Evolutionary conservation across 1,284 basidiomycete genomes (phyloP).

Genomic region (Lentinula novae-zelandiae): DNA sequence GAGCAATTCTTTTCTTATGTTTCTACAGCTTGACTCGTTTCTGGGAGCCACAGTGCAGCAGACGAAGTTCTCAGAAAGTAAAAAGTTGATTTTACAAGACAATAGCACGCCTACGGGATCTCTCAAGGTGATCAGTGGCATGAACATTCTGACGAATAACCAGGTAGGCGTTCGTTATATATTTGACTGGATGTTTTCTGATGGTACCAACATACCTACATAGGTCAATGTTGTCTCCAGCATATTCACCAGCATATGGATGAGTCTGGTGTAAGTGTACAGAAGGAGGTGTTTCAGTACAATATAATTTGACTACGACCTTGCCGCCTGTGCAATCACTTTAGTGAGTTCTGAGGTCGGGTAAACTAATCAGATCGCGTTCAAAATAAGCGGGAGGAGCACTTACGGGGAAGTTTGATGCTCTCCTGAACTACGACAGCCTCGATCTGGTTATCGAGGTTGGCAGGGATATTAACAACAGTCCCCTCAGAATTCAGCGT

Average conservation of each 20-base stretch:
- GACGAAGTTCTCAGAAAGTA: constrained; percentile 68
- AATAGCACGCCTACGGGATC: constrained; percentile 27
- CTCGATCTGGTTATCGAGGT: constrained; percentile 94
- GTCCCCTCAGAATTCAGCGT: constrained; percentile 54
- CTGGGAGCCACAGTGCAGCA: constrained; percentile 87
- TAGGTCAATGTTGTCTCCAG: constrained; percentile 15
- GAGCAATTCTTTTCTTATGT: constrained; percentile 20
- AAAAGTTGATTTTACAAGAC: constrained; percentile 69
- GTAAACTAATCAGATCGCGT: constrained; percentile 12
- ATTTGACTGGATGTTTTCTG: neutral
- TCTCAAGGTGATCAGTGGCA: constrained; percentile 64
- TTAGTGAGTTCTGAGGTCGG: constrained; percentile 69
- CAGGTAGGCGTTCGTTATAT: constrained; percentile 42
- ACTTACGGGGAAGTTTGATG: constrained; percentile 85
- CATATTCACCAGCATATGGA: constrained; percentile 11
- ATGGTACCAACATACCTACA: neutral
- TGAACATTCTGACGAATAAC: constrained; percentile 77
- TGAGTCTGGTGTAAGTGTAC: constrained; percentile 4
- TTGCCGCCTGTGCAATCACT: constrained; percentile 71
- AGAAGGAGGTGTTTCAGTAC: neutral
- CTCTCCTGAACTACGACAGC: constrained; percentile 91
- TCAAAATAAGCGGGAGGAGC: neutral
- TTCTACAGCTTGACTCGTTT: constrained; percentile 69
- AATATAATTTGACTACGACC: constrained; percentile 19
- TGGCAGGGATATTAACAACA: constrained; percentile 73